Evolutionary conservation across 2,329 filamentous ascomycete genomes (phyloP).

Genomic region (Cercospora brassicicola): DNA sequence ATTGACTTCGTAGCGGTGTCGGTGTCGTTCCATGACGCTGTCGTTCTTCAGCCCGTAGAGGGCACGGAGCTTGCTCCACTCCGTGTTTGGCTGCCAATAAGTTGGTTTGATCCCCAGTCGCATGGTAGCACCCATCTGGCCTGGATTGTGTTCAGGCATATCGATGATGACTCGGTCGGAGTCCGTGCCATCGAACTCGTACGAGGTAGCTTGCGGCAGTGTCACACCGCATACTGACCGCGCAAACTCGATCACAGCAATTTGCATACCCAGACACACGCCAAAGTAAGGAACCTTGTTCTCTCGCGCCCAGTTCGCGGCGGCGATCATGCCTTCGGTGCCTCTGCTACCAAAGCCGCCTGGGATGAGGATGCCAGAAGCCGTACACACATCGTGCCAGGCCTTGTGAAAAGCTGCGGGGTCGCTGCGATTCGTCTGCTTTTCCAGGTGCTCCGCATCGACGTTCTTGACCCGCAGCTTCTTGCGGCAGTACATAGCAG

Average conservation of each 20-base stretch:
- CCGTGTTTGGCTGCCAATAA: constrained; percentile 70
- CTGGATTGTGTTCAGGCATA: constrained; percentile 84
- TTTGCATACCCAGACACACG: constrained; percentile 88
- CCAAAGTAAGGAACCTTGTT: constrained; percentile 81
- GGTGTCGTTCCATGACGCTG: constrained; percentile 68
- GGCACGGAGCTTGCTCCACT: constrained; percentile 75
- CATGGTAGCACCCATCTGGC: constrained; percentile 84
- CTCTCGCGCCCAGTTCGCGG: constrained; percentile 82
- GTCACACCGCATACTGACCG: constrained; percentile 68
- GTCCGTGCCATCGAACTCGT: constrained; percentile 60
- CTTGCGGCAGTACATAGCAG: constrained; percentile 78
- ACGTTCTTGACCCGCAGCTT: constrained; percentile 82
- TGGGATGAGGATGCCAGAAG: constrained; percentile 67
- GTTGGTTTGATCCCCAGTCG: constrained; percentile 73
- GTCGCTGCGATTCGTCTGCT: constrained; percentile 58
- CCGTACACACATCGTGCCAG: constrained; percentile 76
- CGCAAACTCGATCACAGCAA: constrained; percentile 86
- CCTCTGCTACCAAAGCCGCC: constrained; percentile 81
- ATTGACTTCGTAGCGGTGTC: constrained; percentile 90
- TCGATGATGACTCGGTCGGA: constrained; percentile 74
- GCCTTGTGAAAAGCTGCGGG: constrained; percentile 74
- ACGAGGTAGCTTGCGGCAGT: constrained; percentile 53
- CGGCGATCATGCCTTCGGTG: constrained; percentile 85
- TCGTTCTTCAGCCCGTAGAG: constrained; percentile 62
- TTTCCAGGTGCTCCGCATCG: constrained; percentile 81